Evolutionary conservation across 2,329 filamentous ascomycete genomes (phyloP), one percentile per base, ranked within the genome.

Genomic region (Rasamsonia emersonii): DNA sequence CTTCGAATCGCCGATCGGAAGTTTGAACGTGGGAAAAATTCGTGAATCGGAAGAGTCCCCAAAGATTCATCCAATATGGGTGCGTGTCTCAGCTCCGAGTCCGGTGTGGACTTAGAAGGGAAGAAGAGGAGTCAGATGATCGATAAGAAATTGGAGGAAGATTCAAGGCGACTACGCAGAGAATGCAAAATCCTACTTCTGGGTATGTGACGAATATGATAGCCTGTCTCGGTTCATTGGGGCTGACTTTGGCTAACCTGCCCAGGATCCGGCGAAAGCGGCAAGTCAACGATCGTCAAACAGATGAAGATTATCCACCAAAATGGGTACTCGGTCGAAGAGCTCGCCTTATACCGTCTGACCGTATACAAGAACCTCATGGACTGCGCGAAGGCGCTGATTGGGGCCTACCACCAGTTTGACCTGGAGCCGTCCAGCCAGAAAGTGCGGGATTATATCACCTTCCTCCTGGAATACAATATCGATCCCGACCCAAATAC

Each of bases 301-400:
- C 91, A 98, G 71, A 98, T 98, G 91, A 98, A 96, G 66, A 98
- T 98, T 50, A 96, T 98, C 54, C 91, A 98, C 56, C 82, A 96
- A 51, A 94, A 95, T 64, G 91, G 91, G 39, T 98, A 98, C 63
- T 88, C 85, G 8, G 78, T 86, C 46, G 89, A 96, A 50, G 91
- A 98, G 62, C 72, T 96, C 30, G 82, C 82, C 51, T 81, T 94
- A 56, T 96, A 96, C 67, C 82, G 91, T 38, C 77, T 93, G 41
- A 96, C 91, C 19, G 86, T 98, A 39, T 98, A 93, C 70, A 98
- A 98, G 66, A 98, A 98, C 59, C 71, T 98, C 38, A 75, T 96
- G 47, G 91, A 98, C 63, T 98, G 91, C 68, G 85, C 86, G 46
- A 96, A 94, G 57, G 82, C 88, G 30, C 75, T 98, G 41, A 86